Evolutionary conservation across 1,139 yeast genomes (phyloP).

Genomic region (Candida tunisiensis): DNA sequence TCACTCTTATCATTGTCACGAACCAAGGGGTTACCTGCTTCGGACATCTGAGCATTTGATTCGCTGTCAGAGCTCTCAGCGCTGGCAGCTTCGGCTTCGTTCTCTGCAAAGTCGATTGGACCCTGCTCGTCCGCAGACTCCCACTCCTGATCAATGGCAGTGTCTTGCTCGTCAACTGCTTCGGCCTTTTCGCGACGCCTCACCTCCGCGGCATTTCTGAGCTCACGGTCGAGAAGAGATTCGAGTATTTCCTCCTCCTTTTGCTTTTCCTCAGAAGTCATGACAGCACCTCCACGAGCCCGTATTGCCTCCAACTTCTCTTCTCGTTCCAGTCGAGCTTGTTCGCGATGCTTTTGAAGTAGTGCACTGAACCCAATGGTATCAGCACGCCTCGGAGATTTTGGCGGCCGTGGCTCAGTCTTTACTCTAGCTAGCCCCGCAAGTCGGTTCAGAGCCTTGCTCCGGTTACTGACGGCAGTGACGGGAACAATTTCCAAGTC

Average conservation of each 20-base stretch:
- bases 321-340: slow-evolving; percentile 12
- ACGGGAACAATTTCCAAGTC: slow-evolving; percentile 12
- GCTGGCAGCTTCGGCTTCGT: slow-evolving; percentile 11
- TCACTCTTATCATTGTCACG: slow-evolving; percentile 1
- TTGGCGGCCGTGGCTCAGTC: slow-evolving; percentile 1
- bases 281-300: slow-evolving; percentile 14
- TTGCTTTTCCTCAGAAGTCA: slow-evolving; percentile 12
- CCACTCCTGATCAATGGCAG: slow-evolving; percentile 9
- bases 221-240: slow-evolving; percentile 42
- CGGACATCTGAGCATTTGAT: slow-evolving; percentile 11
- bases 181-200: slow-evolving; percentile 18
- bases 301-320: slow-evolving; percentile 12
- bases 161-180: slow-evolving; percentile 10
- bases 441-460: slow-evolving; percentile 8
- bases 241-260: slow-evolving; percentile 23
- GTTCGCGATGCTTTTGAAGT: slow-evolving; percentile 15
- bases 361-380: slow-evolving; percentile 2
- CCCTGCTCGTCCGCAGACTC: slow-evolving; percentile 8
- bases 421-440: slow-evolving; percentile 9
- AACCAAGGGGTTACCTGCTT: slow-evolving; percentile 1
- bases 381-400: slow-evolving; percentile 1
- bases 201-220: slow-evolving; percentile 15
- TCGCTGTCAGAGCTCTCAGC: slow-evolving; percentile 13
- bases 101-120: slow-evolving; percentile 7
- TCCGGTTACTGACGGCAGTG: slow-evolving; percentile 5